These are phyloP conservation scores for Colletotrichum sp. DNA, from an alignment of 2,329 filamentous ascomycete genomes.

Conservation along the genomic window DNA sequence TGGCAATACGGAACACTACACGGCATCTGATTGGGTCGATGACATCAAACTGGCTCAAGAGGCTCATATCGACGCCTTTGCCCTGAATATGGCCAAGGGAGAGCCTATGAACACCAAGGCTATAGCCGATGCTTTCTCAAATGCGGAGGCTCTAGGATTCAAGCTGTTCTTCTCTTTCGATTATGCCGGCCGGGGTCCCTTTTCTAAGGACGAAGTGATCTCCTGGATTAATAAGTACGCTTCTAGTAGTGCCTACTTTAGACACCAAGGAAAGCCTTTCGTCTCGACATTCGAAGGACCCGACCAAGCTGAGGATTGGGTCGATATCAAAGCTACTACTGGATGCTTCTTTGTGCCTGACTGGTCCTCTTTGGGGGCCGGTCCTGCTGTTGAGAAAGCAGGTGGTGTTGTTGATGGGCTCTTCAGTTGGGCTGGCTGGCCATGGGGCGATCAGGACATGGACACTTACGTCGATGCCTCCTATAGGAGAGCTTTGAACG, in stretches of 20 bases:
- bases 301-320: constrained; percentile 45
- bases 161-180: constrained; percentile 11
- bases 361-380: constrained; percentile 41
- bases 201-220: neutral
- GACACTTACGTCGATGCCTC: constrained; percentile 22
- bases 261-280: constrained; percentile 32
- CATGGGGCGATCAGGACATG: constrained; percentile 25
- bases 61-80: constrained; percentile 12
- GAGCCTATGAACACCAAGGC: constrained; percentile 21
- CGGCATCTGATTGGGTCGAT: neutral
- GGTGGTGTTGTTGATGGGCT: constrained; percentile 33
- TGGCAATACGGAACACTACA: neutral
- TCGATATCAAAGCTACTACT: constrained; percentile 40
- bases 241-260: constrained; percentile 14
- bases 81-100: neutral
- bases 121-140: neutral
- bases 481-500: constrained; percentile 2
- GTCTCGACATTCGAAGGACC: constrained; percentile 50
- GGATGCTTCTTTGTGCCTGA: constrained; percentile 49
- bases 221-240: neutral
- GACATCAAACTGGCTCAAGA: neutral
- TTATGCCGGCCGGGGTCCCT: neutral
- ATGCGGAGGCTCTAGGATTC: neutral
- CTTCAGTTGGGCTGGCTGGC: constrained; percentile 42
- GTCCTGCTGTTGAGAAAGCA: constrained; percentile 13